Evolutionary conservation across 1,284 basidiomycete genomes (phyloP), one percentile per base, ranked within the genome.

Genomic region (Sparassis latifolia): DNA sequence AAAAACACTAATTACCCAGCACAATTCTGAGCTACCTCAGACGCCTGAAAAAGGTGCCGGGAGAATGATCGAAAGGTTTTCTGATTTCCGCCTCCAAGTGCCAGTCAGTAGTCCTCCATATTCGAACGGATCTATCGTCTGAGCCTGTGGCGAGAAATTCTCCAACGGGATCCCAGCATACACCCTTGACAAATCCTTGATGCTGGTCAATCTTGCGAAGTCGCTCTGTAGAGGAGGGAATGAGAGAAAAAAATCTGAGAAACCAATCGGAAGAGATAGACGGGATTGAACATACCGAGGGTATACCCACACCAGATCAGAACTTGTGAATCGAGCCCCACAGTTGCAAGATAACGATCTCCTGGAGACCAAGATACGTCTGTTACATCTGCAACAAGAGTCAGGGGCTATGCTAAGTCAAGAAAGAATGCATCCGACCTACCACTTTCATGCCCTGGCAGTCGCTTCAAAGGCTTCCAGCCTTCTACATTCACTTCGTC

Each of bases 121-220:
- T 89, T 64, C 96, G 96, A 56, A 98, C 90, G 2, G 90, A 89
- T 66, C 92, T 86, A 71, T 99, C 97, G 66, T 98, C 96, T 10
- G 93, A 96, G 68, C 95, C 84, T n/a, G 94, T 97, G 5, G 94
- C 94, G 48, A 99, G 80, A 64, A 86, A 98, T 68, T 97, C 89
- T 44, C 96, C 96, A 3, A 96, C 90, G 1, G 97, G 96, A 69
- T 99, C 97, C 84, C 95, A 99, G 61, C 92, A 94, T 45, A 99
- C 92, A 49, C 97, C 97, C 69, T 99, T 99, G 59, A 99, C 94
- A 66, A 98, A 98, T 4, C 95, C 95, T 62, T 92, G 84, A 65
- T 99, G 97, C 49, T 84, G 82, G 52, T 92, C 89, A 33, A 99
- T 79, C 62, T 87, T 91, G 44, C 80, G 76, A 44, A 98, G 66